Base-by-base conservation (phyloP, 2,329 filamentous ascomycete species). In the Fusarium duplospermum region DNA sequence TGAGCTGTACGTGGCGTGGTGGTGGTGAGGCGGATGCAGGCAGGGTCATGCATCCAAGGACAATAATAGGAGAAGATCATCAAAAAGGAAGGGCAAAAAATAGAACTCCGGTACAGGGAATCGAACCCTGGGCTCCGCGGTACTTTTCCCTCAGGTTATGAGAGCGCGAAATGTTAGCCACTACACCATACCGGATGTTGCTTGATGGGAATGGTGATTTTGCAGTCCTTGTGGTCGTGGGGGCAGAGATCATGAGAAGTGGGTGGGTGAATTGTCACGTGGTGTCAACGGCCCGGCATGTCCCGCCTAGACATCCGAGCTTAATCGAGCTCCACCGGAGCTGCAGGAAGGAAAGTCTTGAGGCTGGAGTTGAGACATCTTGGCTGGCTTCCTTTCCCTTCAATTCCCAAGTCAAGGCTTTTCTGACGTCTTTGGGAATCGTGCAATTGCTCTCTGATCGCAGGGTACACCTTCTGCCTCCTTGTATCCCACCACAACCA, bases 91-190 rank as follows among this genome's bases (percentile, higher is more conserved):
- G 13, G 14, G 56, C 60, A 56, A 64, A 67, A 74, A 57, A 27
- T 27, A n/a, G 16, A 13, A 4, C 60, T 38, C 36, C 60, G 58
- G 58, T 62, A 56, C 13, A 29, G 40, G 58, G 40, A 54, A 47
- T 47, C 31, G 54, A 61, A 54, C 47, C 36, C 47, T 57, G 52
- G 52, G 52, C 52, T 57, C 52, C 52, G 52, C 52, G 52, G 52
- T 35, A 24, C 27, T 20, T 10, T 13, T 57, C 52, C 33, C 52
- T 57, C 52, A 31, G 8, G 31, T 57, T 57, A 71, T 73, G 78
- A 80, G 78, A 80, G 78, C 78, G 78, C 77, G 77, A 80, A 80
- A 80, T 80, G 78, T 80, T 80, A 77, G 77, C 78, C 78, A 80
- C 78, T 80, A 80, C 78, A 80, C 78, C 78, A 80, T 79, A 80